Base-by-base conservation (phyloP, 495 filamentous ascomycete genomes). In the Trichoderma asperelloides region DNA sequence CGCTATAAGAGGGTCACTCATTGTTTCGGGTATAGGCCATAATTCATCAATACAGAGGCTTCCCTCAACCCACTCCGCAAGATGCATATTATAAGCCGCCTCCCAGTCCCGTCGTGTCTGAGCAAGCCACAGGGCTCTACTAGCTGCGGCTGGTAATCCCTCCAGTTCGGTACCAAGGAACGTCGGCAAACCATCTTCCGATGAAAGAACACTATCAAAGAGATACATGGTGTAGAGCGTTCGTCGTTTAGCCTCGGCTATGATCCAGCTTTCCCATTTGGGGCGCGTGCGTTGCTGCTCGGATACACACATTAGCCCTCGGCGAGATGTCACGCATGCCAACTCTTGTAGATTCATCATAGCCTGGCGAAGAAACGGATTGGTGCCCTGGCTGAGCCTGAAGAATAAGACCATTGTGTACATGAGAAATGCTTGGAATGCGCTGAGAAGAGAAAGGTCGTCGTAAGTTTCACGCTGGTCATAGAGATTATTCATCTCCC, bases 191-290 rank as follows among this genome's bases (percentile, higher is more conserved):
- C 71, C 76, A 51, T 82, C 76, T 40, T 78, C 76, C 0, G 75
- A 62, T 4, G 73, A 79, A 15, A 81, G 74, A 2, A 82, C 70
- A 47, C 77, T 80, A 60, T 80, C 78, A 60, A 84, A 79, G 27
- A 84, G 75, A 64, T 83, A 84, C 80, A 82, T 81, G 4, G 76
- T 74, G 65, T 74, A 84, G 0, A 84, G 55, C 37, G 81, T 79
- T 5, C 81, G 76, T 33, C 80, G 71, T 60, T 80, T 83, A 16
- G 81, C 71, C 65, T 78, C 78, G 21, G 78, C 73, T 8, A 80
- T 70, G 60, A 84, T 80, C 81, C 81, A 84, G 25, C 76, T 73
- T 69, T 83, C 81, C 81, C 80, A 84, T 45, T 65, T 73, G 0
- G 81, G 81, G 2, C 79, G 75, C 11, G 72, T 62, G 27, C 71